Base-by-base conservation (phyloP, 805 yeast genomes). In the Clavispora asparagi region DNA sequence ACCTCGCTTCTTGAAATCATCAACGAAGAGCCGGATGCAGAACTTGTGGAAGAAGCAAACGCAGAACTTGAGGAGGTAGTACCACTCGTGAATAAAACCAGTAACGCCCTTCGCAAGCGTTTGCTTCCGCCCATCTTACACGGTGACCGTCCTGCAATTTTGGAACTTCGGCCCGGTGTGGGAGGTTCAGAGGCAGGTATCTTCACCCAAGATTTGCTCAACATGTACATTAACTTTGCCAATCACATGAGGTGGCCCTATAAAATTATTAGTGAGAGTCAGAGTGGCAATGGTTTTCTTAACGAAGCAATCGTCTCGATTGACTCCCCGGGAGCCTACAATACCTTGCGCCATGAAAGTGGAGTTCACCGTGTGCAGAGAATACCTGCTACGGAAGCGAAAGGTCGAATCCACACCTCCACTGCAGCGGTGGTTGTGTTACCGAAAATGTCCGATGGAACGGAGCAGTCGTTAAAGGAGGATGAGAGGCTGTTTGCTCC, bases 321-420 rank as follows among this genome's bases (percentile, higher is more conserved):
- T 9, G 85, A 85, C 52, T 81, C 81, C 50, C 83, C 85, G 0
- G 95, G 95, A 0, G 76, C 95, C 0, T 94, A 84, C 60, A 83
- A 83, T 52, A 60, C 74, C 36, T 64, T 94, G 40, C 75, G 92
- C 50, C 83, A 79, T 57, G 99, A 94, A 62, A 89, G 95, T 27
- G 99, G 99, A 4, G 96, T 94, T 7, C 99, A 94, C 63, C 71
- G 99, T 38, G 99, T 94, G 1, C 99, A 94, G 63, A 70, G 99
- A 49, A 81, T 92, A 7, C 99, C 99, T 0, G 85, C 81, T 19
- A 94, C 99, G 0, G 99, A 94, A 62, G 78, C 87, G 3, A 91
- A 92, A 63, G 98, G 98, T 7, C 72, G 99, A 42, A 85, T 89
- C 3, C 99, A 94, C 61, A 94, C 99, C 0, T 89, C 97, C 1